Percentiles rank a stretch among this genome's conserved stretches.
Evolutionary conservation across 176 grass and related monocot genomes (phyloP).

Genomic region (Ensete glaucum): DNA sequence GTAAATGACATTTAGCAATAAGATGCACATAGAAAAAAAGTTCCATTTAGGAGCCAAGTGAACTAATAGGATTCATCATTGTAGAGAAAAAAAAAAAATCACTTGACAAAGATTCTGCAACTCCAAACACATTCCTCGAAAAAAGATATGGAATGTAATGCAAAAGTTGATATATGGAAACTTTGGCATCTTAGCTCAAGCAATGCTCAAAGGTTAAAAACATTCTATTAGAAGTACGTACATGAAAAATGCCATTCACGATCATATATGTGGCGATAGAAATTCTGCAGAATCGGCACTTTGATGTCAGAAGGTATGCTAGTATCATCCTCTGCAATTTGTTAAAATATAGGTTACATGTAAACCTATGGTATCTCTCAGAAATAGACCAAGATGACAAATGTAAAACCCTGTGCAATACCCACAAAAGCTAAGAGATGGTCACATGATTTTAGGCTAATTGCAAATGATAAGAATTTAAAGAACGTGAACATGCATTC

Average conservation of each 20-base stretch:
- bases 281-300: constrained; percentile 71
- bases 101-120: not conserved
- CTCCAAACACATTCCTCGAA: too few relatives aligned
- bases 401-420: not conserved
- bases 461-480: not conserved
- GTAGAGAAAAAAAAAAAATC: not conserved
- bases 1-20: not conserved
- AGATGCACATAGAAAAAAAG: not conserved
- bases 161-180: not conserved
- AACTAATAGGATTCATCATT: not conserved
- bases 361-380: not conserved
- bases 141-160: not conserved
- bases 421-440: not conserved
- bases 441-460: not conserved
- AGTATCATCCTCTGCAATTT: constrained; percentile 83
- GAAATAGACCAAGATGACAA: not conserved
- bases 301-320: constrained; percentile 64
- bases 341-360: not conserved
- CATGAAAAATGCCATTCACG: constrained; percentile 62
- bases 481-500: not conserved
- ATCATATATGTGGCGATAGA: constrained; percentile 65
- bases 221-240: constrained; percentile 13
- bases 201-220: not conserved
- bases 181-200: not conserved
- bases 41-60: not conserved